Conservation (phyloP, 345 rosid genomes). For the Mercurialis annua region DNA sequence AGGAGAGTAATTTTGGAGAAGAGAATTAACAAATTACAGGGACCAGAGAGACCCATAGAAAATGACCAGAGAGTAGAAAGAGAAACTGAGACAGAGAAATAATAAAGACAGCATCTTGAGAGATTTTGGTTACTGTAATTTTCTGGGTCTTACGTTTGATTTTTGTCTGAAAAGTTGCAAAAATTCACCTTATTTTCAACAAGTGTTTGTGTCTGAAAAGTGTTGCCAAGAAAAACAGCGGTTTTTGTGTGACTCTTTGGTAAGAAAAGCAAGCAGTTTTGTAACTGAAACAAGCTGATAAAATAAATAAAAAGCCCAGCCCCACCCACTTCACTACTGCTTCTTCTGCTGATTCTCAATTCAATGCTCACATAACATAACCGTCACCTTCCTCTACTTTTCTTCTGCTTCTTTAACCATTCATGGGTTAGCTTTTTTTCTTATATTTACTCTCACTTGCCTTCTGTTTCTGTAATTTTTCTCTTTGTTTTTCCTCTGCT, state of each 20-base stretch:
- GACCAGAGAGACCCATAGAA: conserved; percentile 1
- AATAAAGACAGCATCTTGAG: conserved; percentile 26
- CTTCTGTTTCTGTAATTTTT: background rate
- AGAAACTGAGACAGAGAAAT: conserved; percentile 5
- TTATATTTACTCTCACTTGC: background rate
- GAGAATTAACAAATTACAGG: background rate
- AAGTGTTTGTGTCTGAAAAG: conserved; percentile 5
- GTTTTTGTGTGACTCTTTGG: conserved; percentile 20
- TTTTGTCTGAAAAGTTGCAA: conserved; percentile 10
- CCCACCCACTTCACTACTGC: background rate
- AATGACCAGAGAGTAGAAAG: conserved; percentile 21
- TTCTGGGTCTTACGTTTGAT: conserved; percentile 21
- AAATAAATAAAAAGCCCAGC: no score
- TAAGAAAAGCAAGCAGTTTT: conserved; percentile 30
- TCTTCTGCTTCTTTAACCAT: conserved; percentile 24
- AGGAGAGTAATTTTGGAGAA: background rate
- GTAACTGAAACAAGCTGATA: conserved; percentile 32
- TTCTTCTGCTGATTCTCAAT: conserved; percentile 11
- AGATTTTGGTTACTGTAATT: conserved; percentile 33
- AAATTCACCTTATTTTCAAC: background rate
- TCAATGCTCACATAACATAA: conserved; percentile 30
- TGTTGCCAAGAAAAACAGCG: conserved; percentile 21
- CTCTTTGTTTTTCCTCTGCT: background rate
- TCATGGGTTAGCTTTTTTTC: conserved; percentile 44
- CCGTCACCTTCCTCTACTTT: conserved; percentile 16